Base-by-base conservation (phyloP, 352 stramenopile genomes). In the Globisporangium polare region DNA sequence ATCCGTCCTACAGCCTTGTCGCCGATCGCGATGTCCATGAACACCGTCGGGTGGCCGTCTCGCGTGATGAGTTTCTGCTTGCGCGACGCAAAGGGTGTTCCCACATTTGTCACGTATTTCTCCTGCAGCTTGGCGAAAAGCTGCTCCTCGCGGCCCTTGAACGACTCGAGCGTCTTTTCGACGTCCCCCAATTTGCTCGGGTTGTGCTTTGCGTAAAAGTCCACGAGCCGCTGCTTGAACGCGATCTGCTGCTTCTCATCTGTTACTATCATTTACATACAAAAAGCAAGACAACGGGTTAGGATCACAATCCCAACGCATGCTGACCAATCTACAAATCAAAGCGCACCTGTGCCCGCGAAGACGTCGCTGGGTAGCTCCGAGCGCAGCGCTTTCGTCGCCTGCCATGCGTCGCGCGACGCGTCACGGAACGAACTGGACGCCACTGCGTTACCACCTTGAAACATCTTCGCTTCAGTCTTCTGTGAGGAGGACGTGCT, bases 21-120 rank as follows among this genome's bases (percentile, higher is more conserved):
- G 29, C 83, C 84, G 47, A 98, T 90, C 18, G 80, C 84, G 58
- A 99, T 86, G 72, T 99, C 95, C 65, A 99, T 97, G 75, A 97
- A 99, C 58, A 99, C 95, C 7, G 92, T 94, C 8, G 82, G 86
- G 66, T 98, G 78, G 10, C 49, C 65, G 17, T 63, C 61, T 35
- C 78, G 85, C 26, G 83, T 89, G 24, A 90, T 65, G 8, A 58
- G 65, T 55, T 71, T 77, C 43, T 68, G 78, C 60, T 90, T 90
- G 20, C 73, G 72, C 22, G 71, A 62, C 53, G 69, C 58, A 3
- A 90, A 63, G 7, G 63, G 51, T 52, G 66, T 70, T 20, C 68
- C 52, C 17, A 64, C 58, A 2, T 65, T 54, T 0, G 49, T 60
- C 15, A 87, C 63, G 61, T 93, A 93, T 46, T 83, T 88, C 47